Conservation (phyloP, 352 stramenopile genomes). For the Phytophthora fragariae region DNA sequence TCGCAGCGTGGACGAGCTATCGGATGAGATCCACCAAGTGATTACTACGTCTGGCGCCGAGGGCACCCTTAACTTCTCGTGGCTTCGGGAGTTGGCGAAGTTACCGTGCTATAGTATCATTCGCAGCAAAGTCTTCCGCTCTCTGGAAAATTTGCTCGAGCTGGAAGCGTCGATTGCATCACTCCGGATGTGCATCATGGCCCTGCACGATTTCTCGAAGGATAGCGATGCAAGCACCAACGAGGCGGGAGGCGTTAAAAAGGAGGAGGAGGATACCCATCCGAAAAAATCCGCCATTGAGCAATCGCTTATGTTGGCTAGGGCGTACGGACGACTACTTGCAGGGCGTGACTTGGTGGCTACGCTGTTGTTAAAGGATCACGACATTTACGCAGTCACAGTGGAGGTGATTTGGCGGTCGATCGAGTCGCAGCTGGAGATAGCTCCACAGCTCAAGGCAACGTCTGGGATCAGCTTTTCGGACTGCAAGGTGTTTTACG, state of each 20-base stretch:
- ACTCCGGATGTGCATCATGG: constrained; percentile 71
- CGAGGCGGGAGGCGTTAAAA: constrained; percentile 22
- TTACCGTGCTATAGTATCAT: constrained; percentile 72
- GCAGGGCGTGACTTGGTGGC: constrained; percentile 70
- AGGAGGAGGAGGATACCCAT: constrained; percentile 24
- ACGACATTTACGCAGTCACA: constrained; percentile 64
- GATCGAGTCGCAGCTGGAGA: constrained; percentile 70
- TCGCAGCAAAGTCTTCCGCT: constrained; percentile 64
- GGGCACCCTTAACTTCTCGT: constrained; percentile 68
- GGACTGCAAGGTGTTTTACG: constrained; percentile 86
- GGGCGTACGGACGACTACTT: constrained; percentile 74
- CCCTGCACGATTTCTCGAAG: constrained; percentile 73
- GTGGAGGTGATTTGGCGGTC: constrained; percentile 77
- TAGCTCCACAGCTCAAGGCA: constrained; percentile 61
- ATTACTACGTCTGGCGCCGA: constrained; percentile 27
- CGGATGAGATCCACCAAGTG: constrained; percentile 30
- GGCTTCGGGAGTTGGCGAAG: constrained; percentile 67
- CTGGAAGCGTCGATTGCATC: constrained; percentile 76
- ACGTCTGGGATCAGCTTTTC: constrained; percentile 65
- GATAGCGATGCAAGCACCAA: constrained; percentile 20
- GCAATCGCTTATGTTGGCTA: constrained; percentile 65
- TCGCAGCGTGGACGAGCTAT: constrained; percentile 40
- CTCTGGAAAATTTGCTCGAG: constrained; percentile 76
- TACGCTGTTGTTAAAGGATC: constrained; percentile 67
- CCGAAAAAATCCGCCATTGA: constrained; percentile 55